phyloP scores from a whole-genome alignment of 2,329 filamentous ascomycete species.

The Dryadomyces quercus-mongolicae region DNA sequence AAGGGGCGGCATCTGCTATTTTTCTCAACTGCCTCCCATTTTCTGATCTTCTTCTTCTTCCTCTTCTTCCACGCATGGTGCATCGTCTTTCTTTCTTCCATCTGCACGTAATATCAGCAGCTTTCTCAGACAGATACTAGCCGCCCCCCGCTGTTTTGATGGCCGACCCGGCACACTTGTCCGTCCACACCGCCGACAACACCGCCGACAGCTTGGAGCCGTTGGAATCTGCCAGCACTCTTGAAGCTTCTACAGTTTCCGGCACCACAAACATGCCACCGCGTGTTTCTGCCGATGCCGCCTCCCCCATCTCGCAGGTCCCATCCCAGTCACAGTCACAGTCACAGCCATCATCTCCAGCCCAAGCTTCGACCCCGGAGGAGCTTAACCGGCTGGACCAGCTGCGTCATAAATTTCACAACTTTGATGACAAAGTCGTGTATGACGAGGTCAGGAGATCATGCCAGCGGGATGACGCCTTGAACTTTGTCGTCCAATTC shows the following conservation, averaged over 20 bases:
- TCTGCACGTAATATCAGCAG: too few relatives aligned
- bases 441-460: conserved; percentile 31
- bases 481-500: conserved; percentile 56
- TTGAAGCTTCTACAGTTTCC: not conserved
- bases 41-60: not conserved
- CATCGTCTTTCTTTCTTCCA: not conserved
- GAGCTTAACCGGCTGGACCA: not conserved
- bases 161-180: not conserved
- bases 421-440: conserved; percentile 39
- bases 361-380: not conserved
- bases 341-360: not conserved
- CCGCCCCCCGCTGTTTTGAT: not conserved
- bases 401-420: conserved; percentile 24
- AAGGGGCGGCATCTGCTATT: not conserved
- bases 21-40: not conserved
- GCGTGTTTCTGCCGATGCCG: not conserved
- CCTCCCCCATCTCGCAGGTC: not conserved
- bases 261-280: not conserved
- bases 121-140: not conserved
- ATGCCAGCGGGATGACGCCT: conserved; percentile 26
- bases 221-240: not conserved
- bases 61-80: not conserved
- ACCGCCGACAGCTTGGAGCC: not conserved
- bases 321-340: not conserved
- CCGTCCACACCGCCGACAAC: not conserved